These are phyloP conservation scores for Glycine latifolia DNA, from an alignment of 306 rosid species.

Conservation along the genomic window DNA sequence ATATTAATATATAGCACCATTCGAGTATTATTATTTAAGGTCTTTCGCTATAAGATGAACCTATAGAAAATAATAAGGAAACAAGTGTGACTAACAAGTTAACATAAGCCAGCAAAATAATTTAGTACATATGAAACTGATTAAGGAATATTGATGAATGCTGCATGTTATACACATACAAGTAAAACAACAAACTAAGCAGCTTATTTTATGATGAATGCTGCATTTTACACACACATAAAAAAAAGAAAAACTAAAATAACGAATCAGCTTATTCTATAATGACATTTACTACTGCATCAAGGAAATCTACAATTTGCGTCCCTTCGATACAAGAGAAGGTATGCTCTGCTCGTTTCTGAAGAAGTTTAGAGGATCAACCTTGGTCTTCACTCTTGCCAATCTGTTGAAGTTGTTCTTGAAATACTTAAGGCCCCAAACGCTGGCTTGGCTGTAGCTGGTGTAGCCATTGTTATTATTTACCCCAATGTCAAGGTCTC, in stretches of 20 bases:
- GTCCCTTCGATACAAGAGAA: slow-evolving; percentile 26
- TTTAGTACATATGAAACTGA: not conserved
- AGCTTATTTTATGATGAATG: not conserved
- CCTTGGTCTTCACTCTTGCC: slow-evolving; percentile 43
- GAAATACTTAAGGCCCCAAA: slow-evolving; percentile 53
- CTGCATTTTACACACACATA: not conserved
- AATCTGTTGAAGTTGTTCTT: slow-evolving; percentile 41
- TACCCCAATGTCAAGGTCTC: slow-evolving; percentile 51
- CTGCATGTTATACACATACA: too few relatives aligned
- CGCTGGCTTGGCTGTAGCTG: slow-evolving; percentile 45
- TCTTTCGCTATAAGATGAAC: not conserved
- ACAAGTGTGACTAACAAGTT: not conserved
- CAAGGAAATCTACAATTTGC: slow-evolving; percentile 17
- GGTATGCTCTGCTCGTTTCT: slow-evolving; percentile 51
- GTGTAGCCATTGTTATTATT: slow-evolving; percentile 46
- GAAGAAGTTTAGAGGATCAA: slow-evolving; percentile 50
- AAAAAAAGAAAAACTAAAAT: not conserved
- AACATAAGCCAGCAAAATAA: too few relatives aligned
- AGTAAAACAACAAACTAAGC: too few relatives aligned
- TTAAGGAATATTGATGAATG: too few relatives aligned
- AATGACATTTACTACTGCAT: not conserved
- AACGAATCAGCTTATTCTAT: slow-evolving; percentile 14
- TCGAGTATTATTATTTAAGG: not conserved
- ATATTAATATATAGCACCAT: too few relatives aligned
- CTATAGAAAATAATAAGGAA: not conserved